phyloP scores from a whole-genome alignment of 2,329 filamentous ascomycete species.

The Verticillium tricorpus region DNA sequence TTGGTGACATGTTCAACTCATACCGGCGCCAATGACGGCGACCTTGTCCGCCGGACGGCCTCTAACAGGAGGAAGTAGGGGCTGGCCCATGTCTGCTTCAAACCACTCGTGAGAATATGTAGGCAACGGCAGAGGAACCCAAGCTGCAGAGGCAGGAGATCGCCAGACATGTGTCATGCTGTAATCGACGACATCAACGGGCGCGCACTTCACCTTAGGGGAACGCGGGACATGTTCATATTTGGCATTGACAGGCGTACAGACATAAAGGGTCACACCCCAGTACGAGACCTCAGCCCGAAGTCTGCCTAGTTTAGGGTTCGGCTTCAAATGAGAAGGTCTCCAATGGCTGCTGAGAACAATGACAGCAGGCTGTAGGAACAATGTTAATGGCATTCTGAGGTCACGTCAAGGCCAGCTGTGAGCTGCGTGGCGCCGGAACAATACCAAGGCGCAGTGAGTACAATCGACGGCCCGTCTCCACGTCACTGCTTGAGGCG shows the following conservation, averaged over 20 bases:
- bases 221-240: neutral
- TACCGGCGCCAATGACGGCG: conserved; percentile 17
- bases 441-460: neutral
- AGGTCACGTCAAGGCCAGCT: neutral
- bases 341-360: neutral
- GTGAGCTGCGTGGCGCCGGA: neutral
- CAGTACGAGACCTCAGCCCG: too few species aligned
- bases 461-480: neutral
- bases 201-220: neutral
- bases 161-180: neutral
- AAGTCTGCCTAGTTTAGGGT: too few species aligned
- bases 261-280: too few species aligned
- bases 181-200: neutral
- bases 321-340: neutral
- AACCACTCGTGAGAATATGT: neutral
- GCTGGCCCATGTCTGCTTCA: neutral
- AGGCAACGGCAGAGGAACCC: neutral
- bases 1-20: neutral
- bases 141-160: neutral
- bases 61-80: neutral
- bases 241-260: too few species aligned
- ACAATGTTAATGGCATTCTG: neutral
- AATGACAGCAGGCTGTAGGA: neutral
- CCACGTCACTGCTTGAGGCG: neutral
- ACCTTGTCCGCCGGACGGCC: conserved; percentile 1